Base-by-base conservation (phyloP, 202 grass and related monocot genomes). In the Digitaria exilis region DNA sequence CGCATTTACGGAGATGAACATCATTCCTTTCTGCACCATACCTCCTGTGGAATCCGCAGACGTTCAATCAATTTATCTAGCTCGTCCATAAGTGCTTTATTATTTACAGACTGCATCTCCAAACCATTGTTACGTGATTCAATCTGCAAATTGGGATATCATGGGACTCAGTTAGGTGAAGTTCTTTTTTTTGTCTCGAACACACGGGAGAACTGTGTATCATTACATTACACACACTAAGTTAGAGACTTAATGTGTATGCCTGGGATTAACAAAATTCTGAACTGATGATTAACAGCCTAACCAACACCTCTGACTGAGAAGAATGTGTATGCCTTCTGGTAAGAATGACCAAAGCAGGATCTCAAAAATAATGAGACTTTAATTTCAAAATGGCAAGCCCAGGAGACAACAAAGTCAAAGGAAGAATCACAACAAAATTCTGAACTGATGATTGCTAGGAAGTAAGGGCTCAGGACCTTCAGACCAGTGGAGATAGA, bases 101-200 rank as follows among this genome's bases (percentile, higher is more conserved):
- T 99, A 91, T 88, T 92, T 84, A 96, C 78, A 77, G 93, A 99
- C 56, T 99, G 96, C 96, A 99, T 96, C 87, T 94, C 93, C 86
- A 99, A 88, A 65, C 86, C 94, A 29, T 99, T 99, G 35, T 99
- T 99, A 31, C 96, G 93, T 28, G 93, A 92, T 96, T 99, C 96
- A 79, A 99, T 96, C 96, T 99, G 88, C 75, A 93, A 79, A 31
- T 84, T 55, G 72, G 69, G 75, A 49, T 69, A 22, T 35, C 21
- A 57, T 72, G 21, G 17, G 35, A 70, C 32, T 63, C 24, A 7
- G 31, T 21, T 56, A 56, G 37, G 24, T 55, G n/a, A 68, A 26
- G 32, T 6, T 55, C 7, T 30, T 68, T 80, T 21, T 80, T 55
- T n/a, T n/a, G n/a, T n/a, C n/a, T n/a, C n/a, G n/a, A n/a, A n/a